phyloP scores from a whole-genome alignment of 2,329 filamentous ascomycete species.

The Rosellinia necatrix region DNA sequence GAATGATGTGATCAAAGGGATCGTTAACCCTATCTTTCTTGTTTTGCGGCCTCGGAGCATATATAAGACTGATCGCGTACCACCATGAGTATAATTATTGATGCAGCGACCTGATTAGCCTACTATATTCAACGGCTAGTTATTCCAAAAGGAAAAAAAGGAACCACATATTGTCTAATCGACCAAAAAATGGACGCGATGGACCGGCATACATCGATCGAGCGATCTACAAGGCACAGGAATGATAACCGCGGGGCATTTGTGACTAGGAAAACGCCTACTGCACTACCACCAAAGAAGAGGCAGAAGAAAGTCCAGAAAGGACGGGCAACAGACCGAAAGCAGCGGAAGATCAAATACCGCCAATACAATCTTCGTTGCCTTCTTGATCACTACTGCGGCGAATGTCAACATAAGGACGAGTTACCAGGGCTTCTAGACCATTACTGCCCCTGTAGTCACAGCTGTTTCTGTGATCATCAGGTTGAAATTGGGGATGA shows the following conservation, averaged over 20 bases:
- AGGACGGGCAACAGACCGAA: not conserved
- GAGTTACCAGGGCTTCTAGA: not conserved
- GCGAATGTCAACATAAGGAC: slow-evolving; percentile 19
- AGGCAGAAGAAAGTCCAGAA: not conserved
- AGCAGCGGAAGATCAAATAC: not conserved
- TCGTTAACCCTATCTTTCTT: not conserved
- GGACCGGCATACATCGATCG: not conserved
- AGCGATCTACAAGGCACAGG: not conserved
- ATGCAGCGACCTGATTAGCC: no score
- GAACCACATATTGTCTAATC: no score
- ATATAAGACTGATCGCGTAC: slow-evolving; percentile 25
- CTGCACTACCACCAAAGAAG: not conserved
- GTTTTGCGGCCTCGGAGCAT: not conserved
- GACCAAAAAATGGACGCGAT: not conserved
- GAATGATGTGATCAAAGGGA: slow-evolving; percentile 3
- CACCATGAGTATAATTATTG: no score
- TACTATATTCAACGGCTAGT: not conserved
- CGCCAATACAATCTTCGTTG: not conserved
- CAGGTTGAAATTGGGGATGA: not conserved
- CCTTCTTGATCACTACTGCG: slow-evolving; percentile 13
- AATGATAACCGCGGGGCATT: not conserved
- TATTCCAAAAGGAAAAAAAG: not conserved
- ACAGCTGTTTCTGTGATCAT: slow-evolving; percentile 12
- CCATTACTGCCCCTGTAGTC: slow-evolving; percentile 22
- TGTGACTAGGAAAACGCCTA: not conserved